Evolutionary conservation across 83 land plant genomes (phyloP).

Genomic region (Diphasiastrum complanatum): DNA sequence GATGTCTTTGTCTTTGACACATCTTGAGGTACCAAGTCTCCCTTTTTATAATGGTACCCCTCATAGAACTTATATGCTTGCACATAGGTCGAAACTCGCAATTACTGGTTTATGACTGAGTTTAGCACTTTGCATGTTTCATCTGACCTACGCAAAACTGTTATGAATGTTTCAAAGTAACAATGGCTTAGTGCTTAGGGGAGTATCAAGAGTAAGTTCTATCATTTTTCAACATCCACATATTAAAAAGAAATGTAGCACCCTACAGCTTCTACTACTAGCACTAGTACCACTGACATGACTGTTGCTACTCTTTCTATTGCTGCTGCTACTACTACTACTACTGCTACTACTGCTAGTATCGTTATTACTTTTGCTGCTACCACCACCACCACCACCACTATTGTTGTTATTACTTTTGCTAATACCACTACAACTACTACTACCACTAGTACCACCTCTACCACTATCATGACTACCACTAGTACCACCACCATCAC

Average conservation of each 20-base stretch:
- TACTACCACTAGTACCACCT: conserved; percentile 3
- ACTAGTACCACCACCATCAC: conserved; percentile 11
- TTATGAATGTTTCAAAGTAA: too few relatives aligned
- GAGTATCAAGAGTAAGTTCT: too few relatives aligned
- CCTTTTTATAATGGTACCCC: too few relatives aligned
- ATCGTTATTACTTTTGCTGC: conserved; percentile 1
- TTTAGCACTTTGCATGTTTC: too few relatives aligned
- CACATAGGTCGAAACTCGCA: too few relatives aligned
- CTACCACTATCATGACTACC: conserved; percentile 15
- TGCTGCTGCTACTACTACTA: conserved; percentile 16
- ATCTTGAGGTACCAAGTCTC: conserved; percentile 25
- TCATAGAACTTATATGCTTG: too few relatives aligned
- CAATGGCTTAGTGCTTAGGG: too few relatives aligned
- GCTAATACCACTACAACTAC: conserved; percentile 14
- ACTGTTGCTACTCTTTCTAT: conserved; percentile 9
- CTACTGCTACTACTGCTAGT: conserved; percentile 9
- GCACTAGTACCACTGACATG: conserved; percentile 1
- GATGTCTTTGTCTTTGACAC: conserved; percentile 14
- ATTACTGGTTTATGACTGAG: too few relatives aligned
- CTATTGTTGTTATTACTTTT: conserved; percentile 4
- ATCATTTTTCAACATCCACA: too few relatives aligned
- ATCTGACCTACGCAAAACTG: too few relatives aligned
- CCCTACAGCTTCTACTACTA: conserved; percentile 12
- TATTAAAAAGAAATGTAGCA: too few relatives aligned
- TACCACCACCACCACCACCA: conserved; percentile 7